phyloP scores from a whole-genome alignment of 192 early-diverging fungal genomes.

The Coemansia asiatica region DNA sequence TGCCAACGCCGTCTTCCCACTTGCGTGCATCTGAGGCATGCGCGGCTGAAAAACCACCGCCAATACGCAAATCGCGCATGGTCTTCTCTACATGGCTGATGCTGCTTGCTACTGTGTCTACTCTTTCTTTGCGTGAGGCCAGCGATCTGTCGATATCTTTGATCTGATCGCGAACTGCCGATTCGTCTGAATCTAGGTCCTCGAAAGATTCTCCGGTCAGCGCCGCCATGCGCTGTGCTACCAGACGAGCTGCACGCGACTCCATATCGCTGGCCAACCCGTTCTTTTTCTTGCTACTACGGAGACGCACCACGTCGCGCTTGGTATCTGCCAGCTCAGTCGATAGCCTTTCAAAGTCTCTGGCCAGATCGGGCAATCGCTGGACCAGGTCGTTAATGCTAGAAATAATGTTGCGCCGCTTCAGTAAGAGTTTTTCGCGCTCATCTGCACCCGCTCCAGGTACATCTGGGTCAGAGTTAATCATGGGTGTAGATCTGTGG shows the following conservation, averaged over 20 bases:
- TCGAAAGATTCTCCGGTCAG: constrained; percentile 43
- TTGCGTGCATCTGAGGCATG: background rate
- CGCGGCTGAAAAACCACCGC: background rate
- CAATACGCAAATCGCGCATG: constrained; percentile 13
- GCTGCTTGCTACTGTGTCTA: constrained; percentile 28
- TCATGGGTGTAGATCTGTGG: constrained; percentile 26
- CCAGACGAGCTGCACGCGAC: constrained; percentile 40
- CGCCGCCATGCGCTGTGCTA: constrained; percentile 51
- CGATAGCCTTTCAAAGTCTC: constrained; percentile 31
- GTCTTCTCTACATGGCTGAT: constrained; percentile 23
- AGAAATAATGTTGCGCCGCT: constrained; percentile 23
- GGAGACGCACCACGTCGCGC: constrained; percentile 10
- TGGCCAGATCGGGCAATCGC: constrained; percentile 25
- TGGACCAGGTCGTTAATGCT: constrained; percentile 29
- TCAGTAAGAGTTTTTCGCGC: constrained; percentile 21
- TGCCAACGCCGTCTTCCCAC: constrained; percentile 30
- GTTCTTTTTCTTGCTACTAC: constrained; percentile 10
- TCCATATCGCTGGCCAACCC: constrained; percentile 22
- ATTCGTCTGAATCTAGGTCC: constrained; percentile 9
- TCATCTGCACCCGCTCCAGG: constrained; percentile 7
- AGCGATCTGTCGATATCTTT: constrained; percentile 25
- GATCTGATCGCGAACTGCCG: background rate
- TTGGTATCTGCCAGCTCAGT: constrained; percentile 29
- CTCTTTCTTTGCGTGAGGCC: constrained; percentile 26
- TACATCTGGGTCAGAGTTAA: background rate